These are phyloP conservation scores for Trichocomaceae sp. DNA, from an alignment of 2,329 filamentous ascomycete genomes.

Conservation along the genomic window DNA sequence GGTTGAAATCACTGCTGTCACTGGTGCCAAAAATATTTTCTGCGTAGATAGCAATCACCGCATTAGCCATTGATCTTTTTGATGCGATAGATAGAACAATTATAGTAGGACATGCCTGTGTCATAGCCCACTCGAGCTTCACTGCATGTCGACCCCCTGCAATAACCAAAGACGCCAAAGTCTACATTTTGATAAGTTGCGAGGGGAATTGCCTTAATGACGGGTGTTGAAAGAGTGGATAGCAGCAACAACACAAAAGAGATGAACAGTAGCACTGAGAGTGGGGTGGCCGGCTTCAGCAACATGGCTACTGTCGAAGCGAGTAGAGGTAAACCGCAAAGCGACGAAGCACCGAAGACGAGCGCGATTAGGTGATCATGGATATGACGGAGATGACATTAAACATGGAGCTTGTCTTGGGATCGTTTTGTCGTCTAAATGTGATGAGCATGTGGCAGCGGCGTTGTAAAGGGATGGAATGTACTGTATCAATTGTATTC, in stretches of 20 bases:
- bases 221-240: conserved; percentile 82
- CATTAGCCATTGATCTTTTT: conserved; percentile 3
- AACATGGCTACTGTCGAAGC: conserved; percentile 48
- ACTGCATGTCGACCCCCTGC: conserved; percentile 60
- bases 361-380: conserved; percentile 5
- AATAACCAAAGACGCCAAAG: conserved; percentile 93
- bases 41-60: conserved; percentile 19
- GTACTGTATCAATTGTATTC: background rate
- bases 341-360: background rate
- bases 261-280: conserved; percentile 75
- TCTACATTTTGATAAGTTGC: conserved; percentile 68
- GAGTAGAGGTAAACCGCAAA: background rate
- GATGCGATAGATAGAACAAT: background rate
- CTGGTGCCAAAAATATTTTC: conserved; percentile 44
- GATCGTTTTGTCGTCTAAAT: background rate
- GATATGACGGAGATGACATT: background rate
- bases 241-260: conserved; percentile 82
- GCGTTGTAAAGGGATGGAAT: background rate
- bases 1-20: conserved; percentile 51
- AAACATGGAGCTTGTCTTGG: background rate
- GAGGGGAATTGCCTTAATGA: conserved; percentile 78
- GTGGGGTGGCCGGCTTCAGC: conserved; percentile 85
- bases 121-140: conserved; percentile 77
- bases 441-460: background rate
- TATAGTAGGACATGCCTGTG: conserved; percentile 60